Percentiles rank a stretch among this genome's conserved stretches.
Conservation (phyloP, 1,284 basidiomycete species). For the Polyporus tsugae region DNA sequence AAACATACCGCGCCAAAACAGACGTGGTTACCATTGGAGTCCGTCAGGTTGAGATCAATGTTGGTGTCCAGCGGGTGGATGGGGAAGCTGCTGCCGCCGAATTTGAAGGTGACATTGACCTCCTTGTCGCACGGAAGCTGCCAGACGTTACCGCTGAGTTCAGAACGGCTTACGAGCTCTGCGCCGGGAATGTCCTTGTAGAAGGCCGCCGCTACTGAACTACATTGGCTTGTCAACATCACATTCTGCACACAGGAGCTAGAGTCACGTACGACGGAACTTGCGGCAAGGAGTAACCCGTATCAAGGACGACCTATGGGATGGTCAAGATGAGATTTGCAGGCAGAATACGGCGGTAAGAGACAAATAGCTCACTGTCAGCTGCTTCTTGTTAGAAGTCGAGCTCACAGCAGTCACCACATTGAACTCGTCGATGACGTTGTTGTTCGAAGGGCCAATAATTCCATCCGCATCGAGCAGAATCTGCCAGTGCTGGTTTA, state of each 20-base stretch:
- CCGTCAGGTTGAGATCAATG: slow-evolving; percentile 33
- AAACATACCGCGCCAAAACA: slow-evolving; percentile 38
- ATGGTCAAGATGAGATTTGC: neutral
- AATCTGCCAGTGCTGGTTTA: slow-evolving; percentile 45
- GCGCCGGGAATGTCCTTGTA: slow-evolving; percentile 58
- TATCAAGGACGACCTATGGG: slow-evolving; percentile 55
- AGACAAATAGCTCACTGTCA: slow-evolving; percentile 42
- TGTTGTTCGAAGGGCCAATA: slow-evolving; percentile 45
- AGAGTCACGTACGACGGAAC: slow-evolving; percentile 52
- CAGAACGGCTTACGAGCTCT: slow-evolving; percentile 48
- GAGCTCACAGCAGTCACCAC: slow-evolving; percentile 51
- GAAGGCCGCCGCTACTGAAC: slow-evolving; percentile 57
- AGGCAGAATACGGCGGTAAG: neutral
- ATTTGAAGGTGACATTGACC: slow-evolving; percentile 66
- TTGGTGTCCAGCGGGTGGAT: slow-evolving; percentile 65
- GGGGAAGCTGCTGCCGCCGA: slow-evolving; percentile 57
- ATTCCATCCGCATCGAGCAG: slow-evolving; percentile 41
- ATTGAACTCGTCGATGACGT: slow-evolving; percentile 44
- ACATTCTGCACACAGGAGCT: neutral
- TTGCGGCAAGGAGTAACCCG: slow-evolving; percentile 68
- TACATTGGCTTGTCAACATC: slow-evolving; percentile 31
- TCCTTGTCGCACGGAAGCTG: slow-evolving; percentile 61
- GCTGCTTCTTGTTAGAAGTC: slow-evolving; percentile 50
- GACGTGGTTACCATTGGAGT: slow-evolving; percentile 27
- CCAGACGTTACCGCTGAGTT: slow-evolving; percentile 56